Conservation (phyloP, 2,329 filamentous ascomycete species). For the Pyricularia pennisetigena region DNA sequence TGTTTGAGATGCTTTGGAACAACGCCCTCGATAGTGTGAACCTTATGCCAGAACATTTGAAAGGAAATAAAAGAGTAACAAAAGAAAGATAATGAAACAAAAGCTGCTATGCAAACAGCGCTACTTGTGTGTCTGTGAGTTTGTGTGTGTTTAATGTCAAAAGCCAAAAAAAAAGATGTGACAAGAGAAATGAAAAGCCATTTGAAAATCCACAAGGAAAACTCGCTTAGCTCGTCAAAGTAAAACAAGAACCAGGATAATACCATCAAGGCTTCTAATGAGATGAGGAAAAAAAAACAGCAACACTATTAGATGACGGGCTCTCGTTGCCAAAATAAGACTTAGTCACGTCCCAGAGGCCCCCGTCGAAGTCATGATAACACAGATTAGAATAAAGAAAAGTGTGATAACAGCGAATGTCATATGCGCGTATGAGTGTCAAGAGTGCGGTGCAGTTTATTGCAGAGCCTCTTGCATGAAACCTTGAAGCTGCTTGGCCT, state of each 20-base stretch:
- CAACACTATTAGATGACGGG: neutral
- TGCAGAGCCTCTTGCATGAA: conserved; percentile 25
- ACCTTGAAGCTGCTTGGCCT: conserved; percentile 25
- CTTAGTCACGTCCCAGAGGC: neutral
- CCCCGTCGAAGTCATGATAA: neutral
- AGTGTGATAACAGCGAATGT: neutral
- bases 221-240: neutral
- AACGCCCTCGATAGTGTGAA: neutral
- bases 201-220: neutral
- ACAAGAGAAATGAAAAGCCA: neutral
- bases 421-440: neutral
- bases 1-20: neutral
- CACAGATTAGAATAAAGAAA: neutral
- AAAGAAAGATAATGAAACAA: neutral
- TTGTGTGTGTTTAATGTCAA: too few relatives aligned
- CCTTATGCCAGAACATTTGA: neutral
- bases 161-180: neutral
- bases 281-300: too few relatives aligned
- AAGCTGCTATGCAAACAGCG: neutral
- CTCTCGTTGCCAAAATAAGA: neutral
- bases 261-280: neutral
- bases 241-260: neutral
- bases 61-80: neutral
- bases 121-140: too few relatives aligned
- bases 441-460: conserved; percentile 5